These are phyloP conservation scores for Suillus brevipes DNA, from an alignment of 768 basidiomycete species.

Conservation along the genomic window DNA sequence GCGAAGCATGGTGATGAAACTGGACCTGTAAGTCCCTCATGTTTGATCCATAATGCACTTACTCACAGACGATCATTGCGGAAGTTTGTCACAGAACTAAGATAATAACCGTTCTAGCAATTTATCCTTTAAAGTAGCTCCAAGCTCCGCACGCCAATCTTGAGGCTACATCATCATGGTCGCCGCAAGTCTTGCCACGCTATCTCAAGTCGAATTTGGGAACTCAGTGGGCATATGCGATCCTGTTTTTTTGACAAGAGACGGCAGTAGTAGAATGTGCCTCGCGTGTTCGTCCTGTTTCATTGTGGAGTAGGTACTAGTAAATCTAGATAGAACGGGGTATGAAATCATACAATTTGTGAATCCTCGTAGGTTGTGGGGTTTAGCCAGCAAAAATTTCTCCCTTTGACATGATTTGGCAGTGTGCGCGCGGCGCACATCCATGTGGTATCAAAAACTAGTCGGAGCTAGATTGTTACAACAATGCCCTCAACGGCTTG, in stretches of 20 bases:
- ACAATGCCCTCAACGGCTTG: constrained; percentile 10
- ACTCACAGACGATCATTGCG: background rate
- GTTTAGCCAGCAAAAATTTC: background rate
- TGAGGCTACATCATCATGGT: constrained; percentile 5
- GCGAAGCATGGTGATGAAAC: background rate
- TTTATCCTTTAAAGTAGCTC: constrained; percentile 5
- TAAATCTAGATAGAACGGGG: background rate
- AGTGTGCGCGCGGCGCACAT: background rate
- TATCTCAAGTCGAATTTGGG: background rate
- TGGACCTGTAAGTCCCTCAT: constrained; percentile 1
- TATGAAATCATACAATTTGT: background rate
- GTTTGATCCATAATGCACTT: background rate
- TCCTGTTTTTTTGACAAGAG: background rate
- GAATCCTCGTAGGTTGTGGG: background rate
- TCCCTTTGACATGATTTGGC: background rate
- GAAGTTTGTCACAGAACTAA: background rate
- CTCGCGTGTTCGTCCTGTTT: background rate
- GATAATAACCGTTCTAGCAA: constrained; percentile 1
- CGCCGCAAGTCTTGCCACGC: background rate
- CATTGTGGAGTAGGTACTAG: background rate
- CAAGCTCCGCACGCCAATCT: constrained; percentile 1
- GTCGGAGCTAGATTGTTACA: constrained; percentile 5
- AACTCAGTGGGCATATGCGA: background rate
- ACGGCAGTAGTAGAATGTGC: background rate
- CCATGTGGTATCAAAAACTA: background rate